Conservation (phyloP, 257 asterid genomes). For the Leptodermis oblonga region DNA sequence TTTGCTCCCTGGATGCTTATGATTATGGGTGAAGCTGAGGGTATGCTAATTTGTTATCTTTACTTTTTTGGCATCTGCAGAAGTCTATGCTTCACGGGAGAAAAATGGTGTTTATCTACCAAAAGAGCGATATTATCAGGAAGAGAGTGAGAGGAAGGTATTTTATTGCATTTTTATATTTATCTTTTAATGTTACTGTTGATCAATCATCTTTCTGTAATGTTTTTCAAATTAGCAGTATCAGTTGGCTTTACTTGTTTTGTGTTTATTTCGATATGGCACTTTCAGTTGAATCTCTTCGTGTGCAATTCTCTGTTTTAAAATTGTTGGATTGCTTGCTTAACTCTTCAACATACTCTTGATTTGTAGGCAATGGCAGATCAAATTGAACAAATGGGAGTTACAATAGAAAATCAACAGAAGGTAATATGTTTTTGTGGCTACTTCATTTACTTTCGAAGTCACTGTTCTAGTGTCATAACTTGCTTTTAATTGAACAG, state of each 20-base stretch:
- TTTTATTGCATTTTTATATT: not conserved
- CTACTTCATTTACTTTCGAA: constrained; percentile 5
- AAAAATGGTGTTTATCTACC: constrained; percentile 87
- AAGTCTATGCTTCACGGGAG: constrained; percentile 89
- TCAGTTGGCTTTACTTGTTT: not conserved
- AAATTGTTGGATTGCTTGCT: constrained; percentile 9
- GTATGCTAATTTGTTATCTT: not conserved
- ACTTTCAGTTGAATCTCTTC: not conserved
- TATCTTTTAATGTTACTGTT: not conserved
- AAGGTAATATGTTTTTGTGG: constrained; percentile 31
- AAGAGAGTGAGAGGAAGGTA: constrained; percentile 82
- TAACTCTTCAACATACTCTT: not conserved
- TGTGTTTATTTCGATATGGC: not conserved
- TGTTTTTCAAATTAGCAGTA: not conserved
- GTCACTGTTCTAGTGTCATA: not conserved
- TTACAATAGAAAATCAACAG: constrained; percentile 59
- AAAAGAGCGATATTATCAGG: constrained; percentile 72
- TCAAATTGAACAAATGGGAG: constrained; percentile 78
- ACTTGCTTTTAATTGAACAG: constrained; percentile 31
- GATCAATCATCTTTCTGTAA: not conserved
- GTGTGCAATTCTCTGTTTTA: not conserved
- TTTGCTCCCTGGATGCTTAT: not conserved
- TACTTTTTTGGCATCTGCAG: constrained; percentile 26
- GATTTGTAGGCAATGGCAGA: constrained; percentile 71
- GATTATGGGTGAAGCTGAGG: not conserved